A percentile compares a stretch with the other conserved stretches of the same genome.
These are phyloP conservation scores for Crithidia sp. DNA, from an alignment of 208 protist species.

Conservation along the genomic window DNA sequence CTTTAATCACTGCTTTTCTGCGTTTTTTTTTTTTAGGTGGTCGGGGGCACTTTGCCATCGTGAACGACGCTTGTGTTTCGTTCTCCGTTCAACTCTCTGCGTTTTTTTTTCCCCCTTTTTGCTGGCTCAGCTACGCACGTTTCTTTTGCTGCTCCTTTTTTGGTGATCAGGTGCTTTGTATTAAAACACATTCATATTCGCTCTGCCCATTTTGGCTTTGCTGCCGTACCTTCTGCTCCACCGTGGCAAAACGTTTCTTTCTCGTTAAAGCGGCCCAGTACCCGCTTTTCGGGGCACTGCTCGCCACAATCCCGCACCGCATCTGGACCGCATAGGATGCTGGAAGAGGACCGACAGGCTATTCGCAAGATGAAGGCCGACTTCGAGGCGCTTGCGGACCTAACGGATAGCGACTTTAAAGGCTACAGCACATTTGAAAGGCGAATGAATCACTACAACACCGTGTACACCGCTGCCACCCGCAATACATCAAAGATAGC, in stretches of 20 bases:
- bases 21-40: conserved; percentile 3
- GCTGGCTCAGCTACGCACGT: background rate
- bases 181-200: too few relatives aligned
- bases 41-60: too few relatives aligned
- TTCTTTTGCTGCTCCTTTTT: background rate
- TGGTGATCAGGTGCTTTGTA: too few relatives aligned
- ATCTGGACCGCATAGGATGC: conserved; percentile 40
- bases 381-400: conserved; percentile 80
- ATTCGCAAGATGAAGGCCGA: conserved; percentile 86
- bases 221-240: too few relatives aligned
- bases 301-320: background rate
- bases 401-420: conserved; percentile 72
- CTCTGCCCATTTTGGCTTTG: too few relatives aligned
- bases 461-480: conserved; percentile 83
- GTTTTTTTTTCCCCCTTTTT: conserved; percentile 5
- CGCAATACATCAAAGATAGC: conserved; percentile 58
- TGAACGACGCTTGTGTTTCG: too few relatives aligned
- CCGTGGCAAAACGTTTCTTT: too few relatives aligned
- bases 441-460: conserved; percentile 88
- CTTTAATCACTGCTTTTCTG: background rate
- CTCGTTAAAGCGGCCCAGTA: too few relatives aligned
- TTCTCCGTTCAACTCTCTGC: background rate
- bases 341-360: conserved; percentile 81
- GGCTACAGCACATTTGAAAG: conserved; percentile 57
- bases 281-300: too few relatives aligned